Base-by-base conservation (phyloP, 1,284 basidiomycete genomes). In the Apiotrichum porosum region DNA sequence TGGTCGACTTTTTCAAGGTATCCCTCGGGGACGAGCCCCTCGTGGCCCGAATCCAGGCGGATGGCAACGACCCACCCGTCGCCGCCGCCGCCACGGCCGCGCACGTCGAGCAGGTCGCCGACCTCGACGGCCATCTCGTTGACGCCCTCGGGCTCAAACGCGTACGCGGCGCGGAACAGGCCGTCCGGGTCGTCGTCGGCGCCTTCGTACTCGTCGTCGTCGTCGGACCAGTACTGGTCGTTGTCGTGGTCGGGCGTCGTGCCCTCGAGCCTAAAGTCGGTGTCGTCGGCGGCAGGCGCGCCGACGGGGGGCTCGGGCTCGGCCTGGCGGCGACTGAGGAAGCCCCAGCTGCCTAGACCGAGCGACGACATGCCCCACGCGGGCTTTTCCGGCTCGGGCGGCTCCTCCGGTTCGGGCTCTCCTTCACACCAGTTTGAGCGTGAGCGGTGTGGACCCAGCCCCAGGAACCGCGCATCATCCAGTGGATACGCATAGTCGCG, bases 51-150 rank as follows among this genome's bases (percentile, higher is more conserved):
- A 17, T 56, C 59, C 22, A 61, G 49, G 31, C 54, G 58, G 19
- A 65, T 56, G 19, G 67, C 71, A n/a, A 73, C 63, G 31, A 73
- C 71, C 71, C 71, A 73, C 9, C 71, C 71, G 28, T 62, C 57
- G 15, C 54, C 56, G 18, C 48, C 52, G 31, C 63, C 64, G 4
- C 68, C 68, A 36, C 68, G 66, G 5, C 71, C 70, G 14, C 56
- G 52, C n/a, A 73, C 60, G 22, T 67, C 58, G 18, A 73, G 42
- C 22, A 71, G 35, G 39, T 70, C 68, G 10, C 68, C 70, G 43
- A 68, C 69, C 13, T 53, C 57, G 4, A 73, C 42, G 2, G 45
- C 55, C 53, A 73, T 66, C 52, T 73, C 71, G 49, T 70, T 63
- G 38, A 63, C 60, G 14, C 69, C 66, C 44, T 68, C 54, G 8